Evolutionary conservation across 2,329 filamentous ascomycete genomes (phyloP), one percentile per base, ranked within the genome.

Genomic region (Colletotrichum lentis): DNA sequence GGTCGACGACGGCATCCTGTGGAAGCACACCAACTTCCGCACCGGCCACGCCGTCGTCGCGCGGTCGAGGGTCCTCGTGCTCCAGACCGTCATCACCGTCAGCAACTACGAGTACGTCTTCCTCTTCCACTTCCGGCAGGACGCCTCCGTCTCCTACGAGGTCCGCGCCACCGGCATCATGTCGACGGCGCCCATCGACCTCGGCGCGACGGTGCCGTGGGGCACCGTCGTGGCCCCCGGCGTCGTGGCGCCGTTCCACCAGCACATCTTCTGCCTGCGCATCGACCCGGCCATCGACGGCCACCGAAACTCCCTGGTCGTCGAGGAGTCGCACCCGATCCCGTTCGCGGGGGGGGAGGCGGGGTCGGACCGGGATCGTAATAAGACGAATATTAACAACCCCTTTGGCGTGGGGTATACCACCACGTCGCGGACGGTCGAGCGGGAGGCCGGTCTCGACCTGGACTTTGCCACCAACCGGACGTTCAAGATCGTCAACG

Each of bases 241-340:
- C 0, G 86, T 87, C 0, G 75, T 91, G 5, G 89, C 89, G 0
- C 86, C 88, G 24, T 89, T 90, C 73, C 89, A 91, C 68, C 89
- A 91, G 73, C 88, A 91, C 75, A 81, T 91, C 44, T 91, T 91
- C 73, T 84, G 81, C n/a, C 75, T 88, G 37, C 83, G 88, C 0
- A 85, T 91, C n/a, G 89, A 91, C 72, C 86, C 88, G 0, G 85
- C 86, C 2, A 80, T 91, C 47, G 88, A 90, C 71, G 87, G 88
- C 0, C 79, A 84, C 71, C 74, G 76, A 1, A 90, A 90, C 74
- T 85, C 85, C 0, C 76, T 89, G 1, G 73, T 77, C 1, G 67
- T 79, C 0, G 78, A 82, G 31, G 80, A 82, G 44, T 76, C 77
- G 1, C 71, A 75, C 7, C 55, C 80, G 0, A 79, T 89, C 72